Evolutionary conservation across 192 early-diverging fungal species (phyloP), one percentile per base, ranked within the genome.

Genomic region (Irineochytrium annulatum): DNA sequence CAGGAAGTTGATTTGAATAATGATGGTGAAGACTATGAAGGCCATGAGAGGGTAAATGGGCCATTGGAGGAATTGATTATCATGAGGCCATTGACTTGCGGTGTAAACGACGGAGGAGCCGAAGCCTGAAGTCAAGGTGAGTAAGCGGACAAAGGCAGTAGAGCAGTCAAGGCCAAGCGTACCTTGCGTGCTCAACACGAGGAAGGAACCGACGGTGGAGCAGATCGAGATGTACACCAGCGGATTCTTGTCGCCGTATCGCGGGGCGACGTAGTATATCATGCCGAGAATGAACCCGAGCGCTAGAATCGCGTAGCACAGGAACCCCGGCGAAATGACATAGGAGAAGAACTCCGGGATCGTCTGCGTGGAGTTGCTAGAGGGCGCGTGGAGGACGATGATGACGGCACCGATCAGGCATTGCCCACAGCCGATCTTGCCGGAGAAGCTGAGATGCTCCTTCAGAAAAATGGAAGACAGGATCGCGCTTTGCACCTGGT

Each of bases 1-100:
- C 59, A 97, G 93, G 72, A 95, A 97, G 72, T 97, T 97, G 86
- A 95, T 91, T 77, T 97, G 95, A 30, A 88, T 87, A n/a, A 95
- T 73, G 53, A 71, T 60, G 1, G 73, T 67, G 26, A 68, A 59
- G 24, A 69, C 29, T 14, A 85, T 71, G 52, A 85, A 86, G 1
- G 67, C 69, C 8, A 74, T 49, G 3, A 82, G 67, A 6, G 75
- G 70, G 57, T 85, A 85, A 45, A 86, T 67, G 57, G 73, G 68
- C 83, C 83, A 85, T 27, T 85, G 63, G 32, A 59, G 62, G 54
- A 86, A 86, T 62, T 86, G 84, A 24, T 79, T 85, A n/a, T 70
- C 13, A 8, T 8, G 22, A 17, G 46, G 46, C 68, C 62, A 76
- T 44, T 77, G 66, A 34, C 52, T 68, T 46, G 83, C 59, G 32